Evolutionary conservation across 176 grass and related monocot species (phyloP).

Genomic region (Coix lacrymajobi): DNA sequence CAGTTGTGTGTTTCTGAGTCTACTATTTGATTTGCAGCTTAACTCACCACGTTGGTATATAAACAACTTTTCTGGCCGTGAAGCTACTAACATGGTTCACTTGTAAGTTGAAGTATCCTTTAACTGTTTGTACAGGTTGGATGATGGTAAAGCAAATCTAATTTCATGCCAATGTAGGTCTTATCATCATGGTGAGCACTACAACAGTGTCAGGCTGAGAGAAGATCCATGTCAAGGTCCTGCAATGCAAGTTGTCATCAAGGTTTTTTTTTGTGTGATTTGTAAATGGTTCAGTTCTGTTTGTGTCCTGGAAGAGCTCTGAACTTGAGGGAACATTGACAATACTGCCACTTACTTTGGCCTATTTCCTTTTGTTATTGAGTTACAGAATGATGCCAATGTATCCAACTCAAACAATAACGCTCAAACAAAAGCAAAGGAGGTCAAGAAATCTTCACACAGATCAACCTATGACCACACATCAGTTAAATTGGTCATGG

Average conservation of each 20-base stretch:
- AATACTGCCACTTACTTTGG: background rate
- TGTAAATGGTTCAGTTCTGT: conserved; percentile 13
- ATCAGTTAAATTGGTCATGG: conserved; percentile 66
- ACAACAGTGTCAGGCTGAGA: conserved; percentile 77
- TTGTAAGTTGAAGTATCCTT: conserved; percentile 56
- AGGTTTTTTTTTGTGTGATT: conserved; percentile 42
- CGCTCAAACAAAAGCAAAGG: conserved; percentile 47
- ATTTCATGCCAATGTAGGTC: conserved; percentile 45
- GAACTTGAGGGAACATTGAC: conserved; percentile 12
- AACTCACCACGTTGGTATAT: conserved; percentile 87
- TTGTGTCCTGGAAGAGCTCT: conserved; percentile 3
- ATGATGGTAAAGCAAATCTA: background rate
- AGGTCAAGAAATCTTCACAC: conserved; percentile 36
- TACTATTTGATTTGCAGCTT: conserved; percentile 51
- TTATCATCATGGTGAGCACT: conserved; percentile 89
- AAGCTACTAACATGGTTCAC: conserved; percentile 80
- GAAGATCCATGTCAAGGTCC: conserved; percentile 92
- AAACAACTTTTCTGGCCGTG: conserved; percentile 66
- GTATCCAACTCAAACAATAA: conserved; percentile 47
- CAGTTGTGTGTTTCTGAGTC: background rate
- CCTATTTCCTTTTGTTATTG: conserved; percentile 9
- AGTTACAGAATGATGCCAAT: conserved; percentile 50
- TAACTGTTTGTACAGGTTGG: background rate
- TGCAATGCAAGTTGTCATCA: conserved; percentile 73
- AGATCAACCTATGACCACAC: conserved; percentile 37